Base-by-base conservation (phyloP, 2,329 filamentous ascomycete genomes). In the Trichoderma semiorbis region DNA sequence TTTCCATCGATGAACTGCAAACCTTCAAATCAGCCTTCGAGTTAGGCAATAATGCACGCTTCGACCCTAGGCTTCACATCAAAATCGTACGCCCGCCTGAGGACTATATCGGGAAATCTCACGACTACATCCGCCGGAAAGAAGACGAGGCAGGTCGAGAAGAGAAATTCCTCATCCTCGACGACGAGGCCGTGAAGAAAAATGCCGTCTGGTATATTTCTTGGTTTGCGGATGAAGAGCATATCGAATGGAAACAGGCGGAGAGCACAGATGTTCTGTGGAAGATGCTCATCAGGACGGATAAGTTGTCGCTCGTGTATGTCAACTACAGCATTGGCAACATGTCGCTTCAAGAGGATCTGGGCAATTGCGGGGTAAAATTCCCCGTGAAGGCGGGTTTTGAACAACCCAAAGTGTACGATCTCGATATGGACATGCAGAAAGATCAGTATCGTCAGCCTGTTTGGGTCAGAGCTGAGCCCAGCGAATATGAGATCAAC, bases 251-350 rank as follows among this genome's bases (percentile, higher is more conserved):
- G 71, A 11, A 53, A 2, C 34, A 60, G 8, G 76, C 72, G 1
- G 73, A 73, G 60, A 75, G 71, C 32, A 74, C 74, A 4, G 30
- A 55, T 2, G 76, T 77, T n/a, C 60, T 77, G 1, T 74, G 74
- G 75, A 65, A 76, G 50, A 76, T 77, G 18, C 72, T 75, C 16
- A 55, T 76, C 18, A 74, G 74, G 66, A 74, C 74, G 4, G 75
- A 76, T 7, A 71, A 60, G 12, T 69, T 78, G 28, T 34, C 76
- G 5, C 11, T 74, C 26, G 70, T 66, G 5, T 74, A 55, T 21
- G 71, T 74, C 26, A 77, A 77, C 72, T 78, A 77, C 72, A 71
- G 74, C 26, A 74, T 75, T 39, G 74, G 61, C 32, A 77, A 78
- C 70, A 73, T 71, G 60, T 50, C 57, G 47, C 72, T 78, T 18